Base-by-base conservation (phyloP, 176 grass and related monocot species). In the Zoysia japonica region DNA sequence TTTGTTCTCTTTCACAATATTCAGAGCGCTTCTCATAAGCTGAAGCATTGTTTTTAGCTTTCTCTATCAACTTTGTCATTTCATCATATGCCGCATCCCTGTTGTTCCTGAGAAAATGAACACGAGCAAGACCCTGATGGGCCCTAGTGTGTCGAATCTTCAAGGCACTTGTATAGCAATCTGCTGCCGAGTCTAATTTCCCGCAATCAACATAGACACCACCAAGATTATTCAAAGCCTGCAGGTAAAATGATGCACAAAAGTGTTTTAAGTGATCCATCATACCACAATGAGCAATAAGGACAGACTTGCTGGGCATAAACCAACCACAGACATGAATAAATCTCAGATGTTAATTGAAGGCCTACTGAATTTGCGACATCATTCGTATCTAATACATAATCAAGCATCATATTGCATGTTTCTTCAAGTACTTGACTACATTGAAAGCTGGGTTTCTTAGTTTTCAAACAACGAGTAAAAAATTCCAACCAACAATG, bases 171-270 rank as follows among this genome's bases (percentile, higher is more conserved):
- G 88, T 93, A 76, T 97, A 97, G 79, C 94, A 97, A 84, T 97
- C 94, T 80, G 84, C 91, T 82, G 94, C 94, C 45, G 78, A 78
- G 54, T 93, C 91, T 74, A 97, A 75, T 76, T 93, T 93, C 45
- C 75, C 94, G 79, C 91, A 97, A 80, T 97, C 94, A 76, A 97
- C 89, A 68, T 93, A 97, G n/a, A 97, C 91, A 65, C 94, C 90
- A 67, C 94, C 94, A 78, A 97, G 91, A 69, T 97, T 97, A 70
- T 97, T 97, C 82, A 97, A 88, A 59, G 94, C 94, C 94, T 93
- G 94, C 54, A 75, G 45, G 46, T 51, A 67, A n/a, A 76, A 67
- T 79, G 61, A 68, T 63, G 14, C 11, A 51, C 51, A 8, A 71
- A 66, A 78, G 39, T 10, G 45, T 28, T 28, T 66, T 65, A 65